Conservation (phyloP, 139 green algal genomes). For the Chlorella sp. region DNA sequence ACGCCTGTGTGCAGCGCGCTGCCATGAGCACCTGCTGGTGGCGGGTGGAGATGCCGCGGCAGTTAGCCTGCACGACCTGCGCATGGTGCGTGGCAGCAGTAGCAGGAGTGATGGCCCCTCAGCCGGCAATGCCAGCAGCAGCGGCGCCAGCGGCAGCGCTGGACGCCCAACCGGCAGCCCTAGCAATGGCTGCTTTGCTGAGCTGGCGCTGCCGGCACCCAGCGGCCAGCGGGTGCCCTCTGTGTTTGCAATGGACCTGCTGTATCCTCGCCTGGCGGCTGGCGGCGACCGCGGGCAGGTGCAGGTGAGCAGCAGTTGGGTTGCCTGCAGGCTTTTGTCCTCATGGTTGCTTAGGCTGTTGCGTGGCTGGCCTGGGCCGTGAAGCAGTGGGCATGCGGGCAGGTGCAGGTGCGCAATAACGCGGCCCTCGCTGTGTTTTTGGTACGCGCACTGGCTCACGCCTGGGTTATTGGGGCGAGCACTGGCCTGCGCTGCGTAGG, state of each 20-base stretch:
- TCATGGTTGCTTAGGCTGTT: background rate
- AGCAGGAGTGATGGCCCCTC: no score
- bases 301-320: background rate
- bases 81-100: background rate
- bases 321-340: background rate
- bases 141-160: background rate
- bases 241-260: slow-evolving; percentile 14
- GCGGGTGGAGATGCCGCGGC: slow-evolving; percentile 5
- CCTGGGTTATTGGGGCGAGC: no score
- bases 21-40: slow-evolving; percentile 19
- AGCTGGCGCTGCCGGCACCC: slow-evolving; percentile 24
- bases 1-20: background rate
- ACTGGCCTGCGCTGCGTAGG: no score
- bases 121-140: no score
- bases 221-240: background rate
- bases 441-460: no score
- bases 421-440: no score
- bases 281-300: slow-evolving; percentile 8
- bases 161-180: background rate
- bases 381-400: no score
- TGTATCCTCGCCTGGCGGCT: background rate
- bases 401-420: no score
- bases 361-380: background rate
- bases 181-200: slow-evolving; percentile 3
- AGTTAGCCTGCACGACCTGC: slow-evolving; percentile 13